These are phyloP conservation scores for Rhododendron simsii DNA, from an alignment of 148 eudicot genomes.

Conservation along the genomic window DNA sequence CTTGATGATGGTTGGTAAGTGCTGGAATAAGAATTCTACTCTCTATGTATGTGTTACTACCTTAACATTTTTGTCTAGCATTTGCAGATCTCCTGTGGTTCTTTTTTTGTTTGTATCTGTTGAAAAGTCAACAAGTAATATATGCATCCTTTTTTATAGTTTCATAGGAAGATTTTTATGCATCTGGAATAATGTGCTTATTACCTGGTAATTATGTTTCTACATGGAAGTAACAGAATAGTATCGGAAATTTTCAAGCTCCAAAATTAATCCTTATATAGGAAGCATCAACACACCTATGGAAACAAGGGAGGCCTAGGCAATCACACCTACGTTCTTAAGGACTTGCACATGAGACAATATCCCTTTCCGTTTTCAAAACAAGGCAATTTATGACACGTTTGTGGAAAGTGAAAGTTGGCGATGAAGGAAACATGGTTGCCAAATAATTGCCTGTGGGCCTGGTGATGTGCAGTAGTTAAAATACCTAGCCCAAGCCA, in stretches of 20 bases:
- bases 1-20: constrained; percentile 97
- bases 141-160: not conserved
- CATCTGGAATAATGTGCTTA: not conserved
- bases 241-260: not conserved
- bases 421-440: not conserved
- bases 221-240: not conserved
- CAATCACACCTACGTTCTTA: not conserved
- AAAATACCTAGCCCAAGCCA: not conserved
- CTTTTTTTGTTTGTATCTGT: not conserved
- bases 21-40: constrained; percentile 2
- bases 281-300: not conserved
- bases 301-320: not conserved
- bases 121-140: not conserved
- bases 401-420: not conserved
- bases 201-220: not conserved
- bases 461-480: not conserved
- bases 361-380: not conserved
- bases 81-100: not conserved
- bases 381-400: not conserved
- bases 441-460: not conserved
- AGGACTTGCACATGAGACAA: not conserved
- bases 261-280: not conserved
- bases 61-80: not conserved
- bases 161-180: not conserved
- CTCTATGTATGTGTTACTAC: not conserved